Percentiles rank a stretch among this genome's conserved stretches.
Evolutionary conservation across 345 rosid species (phyloP).

Genomic region (Melaleuca alternifolia): DNA sequence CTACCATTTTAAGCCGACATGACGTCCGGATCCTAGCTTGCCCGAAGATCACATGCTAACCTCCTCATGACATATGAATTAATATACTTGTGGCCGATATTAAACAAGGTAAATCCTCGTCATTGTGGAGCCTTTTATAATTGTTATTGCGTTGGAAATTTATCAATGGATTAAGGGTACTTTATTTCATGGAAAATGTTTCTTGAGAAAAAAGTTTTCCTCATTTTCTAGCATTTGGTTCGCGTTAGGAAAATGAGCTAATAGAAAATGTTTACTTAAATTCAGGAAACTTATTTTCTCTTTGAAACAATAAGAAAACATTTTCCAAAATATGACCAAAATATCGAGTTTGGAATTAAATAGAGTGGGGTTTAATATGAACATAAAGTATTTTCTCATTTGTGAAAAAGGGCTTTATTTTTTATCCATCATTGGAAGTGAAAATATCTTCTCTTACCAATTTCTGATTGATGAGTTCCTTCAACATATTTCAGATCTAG

Average conservation of each 20-base stretch:
- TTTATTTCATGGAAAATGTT: too few species aligned
- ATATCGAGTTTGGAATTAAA: background rate
- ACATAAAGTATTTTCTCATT: background rate
- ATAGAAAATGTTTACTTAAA: too few species aligned
- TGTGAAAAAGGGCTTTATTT: background rate
- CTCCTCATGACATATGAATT: background rate
- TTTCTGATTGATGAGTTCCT: background rate
- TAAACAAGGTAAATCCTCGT: background rate
- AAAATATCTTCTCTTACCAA: background rate
- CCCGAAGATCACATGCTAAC: background rate
- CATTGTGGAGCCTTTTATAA: background rate
- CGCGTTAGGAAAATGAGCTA: too few species aligned
- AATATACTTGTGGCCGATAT: background rate
- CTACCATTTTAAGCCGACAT: background rate
- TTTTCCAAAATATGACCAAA: too few species aligned
- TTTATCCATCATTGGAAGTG: background rate
- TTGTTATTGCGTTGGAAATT: background rate
- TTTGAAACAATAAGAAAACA: too few species aligned
- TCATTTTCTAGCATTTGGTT: too few species aligned
- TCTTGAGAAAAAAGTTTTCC: too few species aligned
- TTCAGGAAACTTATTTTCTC: too few species aligned
- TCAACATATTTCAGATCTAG: background rate
- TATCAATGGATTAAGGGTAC: background rate
- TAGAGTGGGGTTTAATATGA: background rate
- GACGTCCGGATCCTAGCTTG: background rate